Conservation (phyloP, 805 yeast genomes). For the Metschnikowia peoriensis region DNA sequence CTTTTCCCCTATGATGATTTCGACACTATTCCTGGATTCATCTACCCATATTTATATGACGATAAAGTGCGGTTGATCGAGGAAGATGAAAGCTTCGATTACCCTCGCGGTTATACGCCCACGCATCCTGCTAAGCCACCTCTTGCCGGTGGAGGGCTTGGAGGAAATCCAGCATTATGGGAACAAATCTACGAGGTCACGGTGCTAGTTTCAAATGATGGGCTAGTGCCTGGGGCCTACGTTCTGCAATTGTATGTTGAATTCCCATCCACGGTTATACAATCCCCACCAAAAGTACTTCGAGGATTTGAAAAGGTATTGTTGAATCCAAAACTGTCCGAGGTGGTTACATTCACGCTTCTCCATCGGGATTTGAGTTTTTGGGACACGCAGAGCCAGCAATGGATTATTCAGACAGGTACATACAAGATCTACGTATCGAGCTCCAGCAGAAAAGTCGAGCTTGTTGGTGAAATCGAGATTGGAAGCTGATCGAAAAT, state of each 20-base stretch:
- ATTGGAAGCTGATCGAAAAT: slow-evolving; percentile 24
- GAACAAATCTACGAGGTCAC: slow-evolving; percentile 46
- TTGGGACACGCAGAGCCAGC: slow-evolving; percentile 55
- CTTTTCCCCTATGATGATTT: slow-evolving; percentile 52
- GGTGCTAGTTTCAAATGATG: slow-evolving; percentile 48
- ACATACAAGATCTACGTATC: slow-evolving; percentile 52
- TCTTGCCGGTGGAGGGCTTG: slow-evolving; percentile 50
- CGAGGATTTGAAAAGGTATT: slow-evolving; percentile 58
- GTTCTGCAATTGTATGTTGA: slow-evolving; percentile 56
- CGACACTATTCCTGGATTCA: slow-evolving; percentile 52
- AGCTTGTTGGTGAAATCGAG: slow-evolving; percentile 46
- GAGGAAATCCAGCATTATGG: slow-evolving; percentile 64
- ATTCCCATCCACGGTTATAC: slow-evolving; percentile 45
- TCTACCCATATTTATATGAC: slow-evolving; percentile 52
- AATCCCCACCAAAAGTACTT: slow-evolving; percentile 52
- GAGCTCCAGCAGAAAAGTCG: slow-evolving; percentile 46
- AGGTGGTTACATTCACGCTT: slow-evolving; percentile 41
- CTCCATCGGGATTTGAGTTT: slow-evolving; percentile 52
- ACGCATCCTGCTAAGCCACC: slow-evolving; percentile 37
- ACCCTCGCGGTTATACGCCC: slow-evolving; percentile 39
- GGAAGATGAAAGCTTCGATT: slow-evolving; percentile 37
- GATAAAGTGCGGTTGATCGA: slow-evolving; percentile 33
- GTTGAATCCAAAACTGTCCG: slow-evolving; percentile 40
- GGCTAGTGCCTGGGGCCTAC: slow-evolving; percentile 44
- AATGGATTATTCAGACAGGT: slow-evolving; percentile 60